Evolutionary conservation across 2,329 filamentous ascomycete species (phyloP).

Genomic region (Tolypocladium amazonense): DNA sequence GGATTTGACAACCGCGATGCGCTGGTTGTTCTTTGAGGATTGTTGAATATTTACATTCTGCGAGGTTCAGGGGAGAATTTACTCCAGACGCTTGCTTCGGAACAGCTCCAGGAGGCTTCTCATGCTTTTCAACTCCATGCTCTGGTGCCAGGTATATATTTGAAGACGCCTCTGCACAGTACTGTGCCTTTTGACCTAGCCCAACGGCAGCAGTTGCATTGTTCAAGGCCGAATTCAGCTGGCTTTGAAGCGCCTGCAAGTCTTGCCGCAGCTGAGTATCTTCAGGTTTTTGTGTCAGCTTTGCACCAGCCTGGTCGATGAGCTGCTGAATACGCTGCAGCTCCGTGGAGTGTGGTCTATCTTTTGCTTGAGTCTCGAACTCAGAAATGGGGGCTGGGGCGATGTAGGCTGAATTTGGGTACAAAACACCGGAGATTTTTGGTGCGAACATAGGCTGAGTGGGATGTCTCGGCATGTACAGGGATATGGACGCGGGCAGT

Average conservation of each 20-base stretch:
- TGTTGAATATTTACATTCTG: not conserved
- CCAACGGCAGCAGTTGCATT: conserved; percentile 7
- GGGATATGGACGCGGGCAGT: not conserved
- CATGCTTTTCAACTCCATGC: not conserved
- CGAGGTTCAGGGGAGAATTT: not conserved
- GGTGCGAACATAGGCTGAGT: not conserved
- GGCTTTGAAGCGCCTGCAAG: conserved; percentile 14
- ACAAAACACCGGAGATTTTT: not conserved
- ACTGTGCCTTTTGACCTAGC: not conserved
- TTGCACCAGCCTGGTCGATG: conserved; percentile 14
- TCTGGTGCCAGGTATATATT: not conserved
- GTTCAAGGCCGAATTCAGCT: conserved; percentile 18
- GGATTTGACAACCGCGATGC: not conserved
- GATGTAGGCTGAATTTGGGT: not conserved
- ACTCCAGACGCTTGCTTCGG: not conserved
- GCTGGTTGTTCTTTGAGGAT: not conserved
- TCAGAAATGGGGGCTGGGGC: not conserved
- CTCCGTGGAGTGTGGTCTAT: conserved; percentile 1
- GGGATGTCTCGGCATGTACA: not conserved
- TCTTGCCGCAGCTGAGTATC: conserved; percentile 12
- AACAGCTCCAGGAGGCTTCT: too few relatives aligned
- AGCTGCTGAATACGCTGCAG: conserved; percentile 15
- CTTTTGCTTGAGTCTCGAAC: not conserved
- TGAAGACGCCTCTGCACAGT: not conserved
- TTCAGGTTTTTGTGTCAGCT: conserved; percentile 12